Evolutionary conservation across 306 rosid species (phyloP).

Genomic region (Cicer yamashitae): DNA sequence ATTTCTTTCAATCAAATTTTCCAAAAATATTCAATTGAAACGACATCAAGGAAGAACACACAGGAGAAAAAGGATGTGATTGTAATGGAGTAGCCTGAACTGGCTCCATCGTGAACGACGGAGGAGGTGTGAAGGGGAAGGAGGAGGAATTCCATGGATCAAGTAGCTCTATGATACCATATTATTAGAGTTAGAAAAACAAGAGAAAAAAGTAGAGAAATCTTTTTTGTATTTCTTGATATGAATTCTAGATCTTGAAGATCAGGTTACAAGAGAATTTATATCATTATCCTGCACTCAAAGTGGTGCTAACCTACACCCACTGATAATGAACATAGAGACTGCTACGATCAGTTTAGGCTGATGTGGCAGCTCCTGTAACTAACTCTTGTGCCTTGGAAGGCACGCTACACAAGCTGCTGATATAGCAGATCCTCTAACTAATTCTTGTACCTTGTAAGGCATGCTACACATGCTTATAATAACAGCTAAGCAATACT

Average conservation of each 20-base stretch:
- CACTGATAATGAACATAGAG: not conserved
- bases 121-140: too few relatives aligned
- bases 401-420: not conserved
- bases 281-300: not conserved
- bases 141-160: too few relatives aligned
- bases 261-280: not conserved
- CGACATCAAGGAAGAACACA: too few relatives aligned
- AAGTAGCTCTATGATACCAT: too few relatives aligned
- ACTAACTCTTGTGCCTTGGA: not conserved
- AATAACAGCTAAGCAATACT: too few relatives aligned
- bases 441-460: not conserved
- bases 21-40: too few relatives aligned
- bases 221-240: not conserved
- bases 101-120: too few relatives aligned
- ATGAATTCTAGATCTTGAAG: not conserved
- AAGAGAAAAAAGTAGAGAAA: not conserved
- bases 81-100: too few relatives aligned
- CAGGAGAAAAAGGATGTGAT: too few relatives aligned
- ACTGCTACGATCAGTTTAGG: not conserved
- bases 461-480: too few relatives aligned
- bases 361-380: not conserved
- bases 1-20: too few relatives aligned
- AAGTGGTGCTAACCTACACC: conserved; percentile 8
- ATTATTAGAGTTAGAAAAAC: not conserved
- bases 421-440: not conserved